phyloP scores from a whole-genome alignment of 441 rosid species.

The Eruca vesicaria region DNA sequence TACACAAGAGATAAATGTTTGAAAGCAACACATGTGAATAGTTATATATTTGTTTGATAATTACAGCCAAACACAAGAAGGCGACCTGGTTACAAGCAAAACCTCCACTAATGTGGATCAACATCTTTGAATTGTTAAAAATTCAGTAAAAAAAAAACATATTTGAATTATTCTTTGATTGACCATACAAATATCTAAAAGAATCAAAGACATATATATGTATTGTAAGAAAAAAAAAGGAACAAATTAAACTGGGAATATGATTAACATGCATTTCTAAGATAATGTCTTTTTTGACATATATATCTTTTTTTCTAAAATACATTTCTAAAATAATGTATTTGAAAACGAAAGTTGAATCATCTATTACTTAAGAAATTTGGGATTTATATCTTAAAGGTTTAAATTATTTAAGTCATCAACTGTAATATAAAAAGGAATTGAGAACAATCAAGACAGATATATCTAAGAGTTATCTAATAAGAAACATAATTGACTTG shows the following conservation, averaged over 20 bases:
- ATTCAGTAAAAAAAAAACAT: too few species aligned
- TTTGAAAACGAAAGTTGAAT: not conserved
- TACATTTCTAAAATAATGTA: too few species aligned
- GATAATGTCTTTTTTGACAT: too few species aligned
- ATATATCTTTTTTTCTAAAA: too few species aligned
- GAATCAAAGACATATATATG: not conserved
- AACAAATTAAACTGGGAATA: not conserved
- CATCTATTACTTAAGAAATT: not conserved
- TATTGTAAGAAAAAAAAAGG: not conserved
- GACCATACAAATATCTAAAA: not conserved
- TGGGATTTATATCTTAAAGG: not conserved
- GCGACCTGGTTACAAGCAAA: conserved; percentile 13
- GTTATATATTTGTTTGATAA: not conserved
- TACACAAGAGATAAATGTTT: not conserved
- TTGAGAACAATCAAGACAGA: not conserved
- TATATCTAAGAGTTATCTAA: not conserved
- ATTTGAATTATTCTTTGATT: not conserved
- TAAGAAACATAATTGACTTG: too few species aligned
- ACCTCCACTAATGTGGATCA: not conserved
- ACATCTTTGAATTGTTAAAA: not conserved
- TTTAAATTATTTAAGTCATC: not conserved
- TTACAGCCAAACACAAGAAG: not conserved
- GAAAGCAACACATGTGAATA: not conserved
- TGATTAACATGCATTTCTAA: not conserved
- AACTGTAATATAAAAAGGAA: not conserved